phyloP scores from a whole-genome alignment of 2,329 filamentous ascomycete species.

The Sclerotinia trifoliorum region DNA sequence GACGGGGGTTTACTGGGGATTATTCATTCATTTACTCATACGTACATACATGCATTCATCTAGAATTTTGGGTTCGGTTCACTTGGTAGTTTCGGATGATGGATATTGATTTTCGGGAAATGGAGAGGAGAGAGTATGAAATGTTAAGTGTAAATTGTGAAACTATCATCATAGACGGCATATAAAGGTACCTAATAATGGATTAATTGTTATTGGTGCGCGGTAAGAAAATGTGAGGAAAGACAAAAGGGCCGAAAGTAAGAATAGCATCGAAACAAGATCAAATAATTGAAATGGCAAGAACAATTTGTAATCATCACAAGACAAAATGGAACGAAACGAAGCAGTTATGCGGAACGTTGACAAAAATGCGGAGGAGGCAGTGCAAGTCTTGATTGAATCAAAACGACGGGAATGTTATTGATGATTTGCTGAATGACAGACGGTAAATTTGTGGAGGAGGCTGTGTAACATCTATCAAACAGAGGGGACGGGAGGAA shows the following conservation, averaged over 20 bases:
- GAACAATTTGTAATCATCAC: not conserved
- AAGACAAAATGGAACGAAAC: no score
- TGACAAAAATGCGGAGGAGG: not conserved
- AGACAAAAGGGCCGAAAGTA: not conserved
- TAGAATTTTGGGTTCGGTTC: not conserved
- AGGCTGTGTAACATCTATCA: conserved; percentile 12
- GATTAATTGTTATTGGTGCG: not conserved
- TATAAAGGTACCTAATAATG: not conserved
- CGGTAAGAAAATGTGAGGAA: not conserved
- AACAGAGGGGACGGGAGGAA: not conserved
- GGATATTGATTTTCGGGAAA: not conserved
- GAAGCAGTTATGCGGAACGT: not conserved
- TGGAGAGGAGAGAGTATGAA: not conserved
- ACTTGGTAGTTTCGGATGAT: not conserved
- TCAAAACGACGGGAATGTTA: not conserved
- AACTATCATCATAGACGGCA: not conserved
- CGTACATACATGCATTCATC: no score
- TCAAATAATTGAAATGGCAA: not conserved
- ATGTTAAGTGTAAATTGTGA: not conserved
- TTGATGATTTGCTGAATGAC: not conserved
- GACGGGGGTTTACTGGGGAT: no score
- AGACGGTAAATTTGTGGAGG: conserved; percentile 1
- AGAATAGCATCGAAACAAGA: not conserved
- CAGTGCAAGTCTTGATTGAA: not conserved
- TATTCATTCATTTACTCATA: no score